Evolutionary conservation across 768 basidiomycete species (phyloP).

Genomic region (Lentinula boryana): DNA sequence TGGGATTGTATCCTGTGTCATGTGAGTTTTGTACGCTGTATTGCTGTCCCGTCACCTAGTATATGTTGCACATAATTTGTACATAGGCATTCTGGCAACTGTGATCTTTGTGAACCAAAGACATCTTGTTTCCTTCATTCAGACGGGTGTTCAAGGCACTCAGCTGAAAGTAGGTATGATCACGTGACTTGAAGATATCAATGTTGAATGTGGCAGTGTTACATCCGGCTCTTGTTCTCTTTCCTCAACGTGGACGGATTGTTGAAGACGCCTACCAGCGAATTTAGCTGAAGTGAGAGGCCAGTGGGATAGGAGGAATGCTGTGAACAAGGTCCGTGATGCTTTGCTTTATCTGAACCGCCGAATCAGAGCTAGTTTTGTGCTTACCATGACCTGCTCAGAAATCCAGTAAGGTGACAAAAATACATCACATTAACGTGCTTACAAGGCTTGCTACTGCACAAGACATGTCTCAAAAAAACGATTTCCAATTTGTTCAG

Average conservation of each 20-base stretch:
- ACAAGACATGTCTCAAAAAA: not conserved
- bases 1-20: too few relatives aligned
- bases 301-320: conserved; percentile 4
- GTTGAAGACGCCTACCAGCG: not conserved
- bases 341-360: not conserved
- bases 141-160: too few relatives aligned
- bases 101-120: too few relatives aligned
- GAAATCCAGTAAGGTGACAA: conserved; percentile 2
- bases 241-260: not conserved
- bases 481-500: not conserved
- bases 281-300: not conserved
- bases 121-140: too few relatives aligned
- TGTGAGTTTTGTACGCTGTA: not conserved
- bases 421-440: conserved; percentile 2
- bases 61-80: not conserved
- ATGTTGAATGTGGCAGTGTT: conserved; percentile 1
- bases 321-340: not conserved
- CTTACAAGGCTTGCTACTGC: conserved; percentile 1
- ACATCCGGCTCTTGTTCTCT: conserved; percentile 2
- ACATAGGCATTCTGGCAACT: too few relatives aligned
- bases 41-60: not conserved
- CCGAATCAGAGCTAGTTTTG: not conserved
- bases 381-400: not conserved
- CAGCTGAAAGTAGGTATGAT: not conserved
- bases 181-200: not conserved